Evolutionary conservation across 2,329 filamentous ascomycete species (phyloP), one percentile per base, ranked within the genome.

Genomic region (Diaporthe vaccinii): DNA sequence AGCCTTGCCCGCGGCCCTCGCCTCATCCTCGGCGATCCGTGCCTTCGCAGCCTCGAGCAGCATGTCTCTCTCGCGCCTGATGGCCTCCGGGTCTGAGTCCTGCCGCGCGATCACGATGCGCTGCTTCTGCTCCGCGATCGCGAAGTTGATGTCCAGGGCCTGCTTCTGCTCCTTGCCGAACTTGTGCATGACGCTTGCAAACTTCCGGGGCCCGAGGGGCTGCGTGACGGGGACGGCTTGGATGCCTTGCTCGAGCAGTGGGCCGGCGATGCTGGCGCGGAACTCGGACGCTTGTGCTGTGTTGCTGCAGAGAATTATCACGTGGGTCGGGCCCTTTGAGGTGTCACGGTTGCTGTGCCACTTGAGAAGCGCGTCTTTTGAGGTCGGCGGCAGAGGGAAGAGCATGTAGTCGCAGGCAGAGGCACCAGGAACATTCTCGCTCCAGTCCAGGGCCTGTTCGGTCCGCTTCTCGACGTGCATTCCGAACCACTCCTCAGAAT

Each of bases 401-500:
- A 75, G 67, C 36, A 72, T 61, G 57, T 65, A 72, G 28, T 67
- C 73, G 31, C 57, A 62, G 4, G 25, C 25, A n/a, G 46, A 3
- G 12, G 44, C 12, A 4, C 25, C 25, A 15, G 44, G 1, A 1
- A 4, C 15, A 2, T 17, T 12, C 3, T 20, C 46, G 5, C 12
- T 28, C n/a, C 58, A 31, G 3, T 20, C 39, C 0, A 69, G 39
- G 15, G 74, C 51, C 0, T 39, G n/a, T 0, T 75, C 74, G 7
- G 59, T 20, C 31, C 79, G 78, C 12, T 76, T 78, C 4, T 77
- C 72, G 2, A 84, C 77, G 3, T 80, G 78, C 76, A 85, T 82
- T 3, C 79, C 80, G 61, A 84, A 84, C 83, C 84, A 85, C 34
- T 78, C 79, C 3, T 79, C 74, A 51, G 81, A 80, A 25, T 80